These are phyloP conservation scores for Sporothrix sp. DNA, from an alignment of 2,329 filamentous ascomycete species.

Conservation along the genomic window DNA sequence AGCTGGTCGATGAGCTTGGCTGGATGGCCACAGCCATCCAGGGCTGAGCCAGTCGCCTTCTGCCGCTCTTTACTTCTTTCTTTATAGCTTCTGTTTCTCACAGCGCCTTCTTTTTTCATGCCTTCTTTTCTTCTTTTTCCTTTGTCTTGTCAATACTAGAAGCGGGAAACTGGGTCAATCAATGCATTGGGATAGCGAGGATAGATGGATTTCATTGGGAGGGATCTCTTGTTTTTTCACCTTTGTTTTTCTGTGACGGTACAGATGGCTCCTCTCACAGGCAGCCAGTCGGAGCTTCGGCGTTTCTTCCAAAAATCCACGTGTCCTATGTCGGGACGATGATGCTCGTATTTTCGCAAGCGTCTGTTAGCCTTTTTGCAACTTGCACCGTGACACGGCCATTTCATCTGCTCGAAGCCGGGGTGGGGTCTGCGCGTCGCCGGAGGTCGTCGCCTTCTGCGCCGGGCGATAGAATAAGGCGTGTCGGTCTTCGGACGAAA, in stretches of 20 bases:
- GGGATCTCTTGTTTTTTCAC: background rate
- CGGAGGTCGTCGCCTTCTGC: background rate
- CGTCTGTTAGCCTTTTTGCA: no score
- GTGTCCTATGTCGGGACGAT: background rate
- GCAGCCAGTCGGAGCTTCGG: background rate
- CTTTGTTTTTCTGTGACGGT: background rate
- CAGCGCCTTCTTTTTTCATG: background rate
- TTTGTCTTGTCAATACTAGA: background rate
- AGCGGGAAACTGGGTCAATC: background rate
- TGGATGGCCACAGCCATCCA: conserved; percentile 43
- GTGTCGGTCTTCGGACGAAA: conserved; percentile 19
- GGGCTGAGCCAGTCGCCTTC: conserved; percentile 13
- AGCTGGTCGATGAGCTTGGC: conserved; percentile 35
- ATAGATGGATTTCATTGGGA: background rate
- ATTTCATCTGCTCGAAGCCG: no score
- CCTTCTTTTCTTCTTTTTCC: background rate
- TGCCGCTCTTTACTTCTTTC: no score
- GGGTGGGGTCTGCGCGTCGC: no score
- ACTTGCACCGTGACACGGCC: no score
- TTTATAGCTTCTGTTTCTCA: no score
- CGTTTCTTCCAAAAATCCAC: background rate
- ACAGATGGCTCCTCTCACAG: background rate
- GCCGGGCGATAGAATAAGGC: background rate
- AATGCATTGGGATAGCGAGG: conserved; percentile 4
- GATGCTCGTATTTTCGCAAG: background rate